These are phyloP conservation scores for Eutrema salsugineum DNA, from an alignment of 441 rosid genomes.

Conservation along the genomic window DNA sequence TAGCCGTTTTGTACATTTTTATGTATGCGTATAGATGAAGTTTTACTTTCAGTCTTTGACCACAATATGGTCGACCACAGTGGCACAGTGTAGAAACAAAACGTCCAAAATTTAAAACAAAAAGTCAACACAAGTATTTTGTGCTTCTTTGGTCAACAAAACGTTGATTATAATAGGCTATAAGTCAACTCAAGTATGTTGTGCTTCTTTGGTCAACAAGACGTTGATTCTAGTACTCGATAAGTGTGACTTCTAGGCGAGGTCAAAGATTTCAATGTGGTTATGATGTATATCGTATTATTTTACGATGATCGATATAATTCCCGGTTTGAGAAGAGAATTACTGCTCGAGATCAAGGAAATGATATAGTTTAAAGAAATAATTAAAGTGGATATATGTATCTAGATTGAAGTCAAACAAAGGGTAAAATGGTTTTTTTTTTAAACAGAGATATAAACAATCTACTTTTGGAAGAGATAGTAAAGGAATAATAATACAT, in stretches of 20 bases:
- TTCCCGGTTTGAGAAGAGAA: too few species aligned
- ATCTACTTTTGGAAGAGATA: too few species aligned
- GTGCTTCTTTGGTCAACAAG: slow-evolving; percentile 14
- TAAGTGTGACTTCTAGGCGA: neutral
- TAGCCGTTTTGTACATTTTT: neutral
- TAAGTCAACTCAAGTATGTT: slow-evolving; percentile 1
- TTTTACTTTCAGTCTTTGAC: slow-evolving; percentile 17
- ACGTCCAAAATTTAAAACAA: neutral
- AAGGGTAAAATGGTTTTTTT: too few species aligned
- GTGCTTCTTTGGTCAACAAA: slow-evolving; percentile 14
- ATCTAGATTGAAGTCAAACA: too few species aligned
- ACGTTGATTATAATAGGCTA: neutral
- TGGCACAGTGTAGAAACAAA: neutral
- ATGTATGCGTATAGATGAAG: neutral
- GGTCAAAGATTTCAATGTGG: neutral
- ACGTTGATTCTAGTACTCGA: neutral
- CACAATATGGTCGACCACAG: neutral
- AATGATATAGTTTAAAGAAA: too few species aligned
- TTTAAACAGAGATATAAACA: too few species aligned
- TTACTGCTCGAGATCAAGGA: too few species aligned
- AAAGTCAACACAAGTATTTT: neutral
- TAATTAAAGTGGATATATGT: too few species aligned
- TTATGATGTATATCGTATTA: neutral
- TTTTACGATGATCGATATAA: too few species aligned
- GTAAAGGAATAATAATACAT: too few species aligned